phyloP scores from a whole-genome alignment of 805 yeast genomes.

The Schwanniomyces pseudopolymorphus region DNA sequence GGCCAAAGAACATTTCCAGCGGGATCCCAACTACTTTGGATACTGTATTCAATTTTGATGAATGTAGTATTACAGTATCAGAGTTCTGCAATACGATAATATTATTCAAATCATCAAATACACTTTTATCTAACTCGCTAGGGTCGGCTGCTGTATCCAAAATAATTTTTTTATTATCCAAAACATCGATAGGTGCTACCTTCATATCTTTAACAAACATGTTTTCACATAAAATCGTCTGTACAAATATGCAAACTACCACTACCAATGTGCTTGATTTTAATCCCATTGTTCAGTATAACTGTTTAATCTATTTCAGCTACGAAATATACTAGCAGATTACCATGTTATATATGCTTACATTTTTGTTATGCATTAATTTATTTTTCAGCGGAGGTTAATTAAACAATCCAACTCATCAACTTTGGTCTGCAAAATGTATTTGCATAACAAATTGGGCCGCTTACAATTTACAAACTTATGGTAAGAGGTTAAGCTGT shows the following conservation, averaged over 20 bases:
- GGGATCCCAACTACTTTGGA: conserved; percentile 9
- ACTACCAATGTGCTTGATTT: background rate
- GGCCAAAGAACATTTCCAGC: background rate
- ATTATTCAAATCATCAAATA: conserved; percentile 7
- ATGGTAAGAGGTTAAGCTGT: too few relatives aligned
- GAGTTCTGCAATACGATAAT: conserved; percentile 10
- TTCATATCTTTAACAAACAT: conserved; percentile 4
- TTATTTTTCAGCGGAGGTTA: background rate
- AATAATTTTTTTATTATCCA: conserved; percentile 3
- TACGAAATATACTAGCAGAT: too few relatives aligned
- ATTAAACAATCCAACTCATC: background rate
- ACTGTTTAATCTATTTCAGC: background rate
- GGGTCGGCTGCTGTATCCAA: background rate
- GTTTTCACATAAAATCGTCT: background rate
- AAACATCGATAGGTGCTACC: conserved; percentile 2
- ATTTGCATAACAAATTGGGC: too few relatives aligned
- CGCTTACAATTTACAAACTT: too few relatives aligned
- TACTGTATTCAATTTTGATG: conserved; percentile 15
- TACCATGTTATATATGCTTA: background rate
- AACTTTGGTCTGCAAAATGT: too few relatives aligned
- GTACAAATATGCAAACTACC: background rate
- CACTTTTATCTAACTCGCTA: background rate
- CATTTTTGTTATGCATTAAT: background rate
- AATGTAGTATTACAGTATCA: conserved; percentile 13
- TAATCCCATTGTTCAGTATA: background rate